Conservation (phyloP, 345 rosid genomes). For the sweet orange (Citrus sinensis) region DVS_A1.0 CM039162.1:18947001-18947500, state of each 20-base stretch:
- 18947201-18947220: conserved; percentile 43
- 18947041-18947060: background rate
- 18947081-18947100: background rate
- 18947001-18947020: background rate
- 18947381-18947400: background rate
- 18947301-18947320: conserved; percentile 41
- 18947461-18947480: background rate
- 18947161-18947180: background rate
- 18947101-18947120: background rate
- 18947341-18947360: background rate
- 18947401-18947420: background rate
- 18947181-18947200: background rate
- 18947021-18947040: background rate
- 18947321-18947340: background rate
- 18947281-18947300: conserved; percentile 77
- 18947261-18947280: conserved; percentile 62
- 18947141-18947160: background rate
- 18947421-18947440: background rate
- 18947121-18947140: background rate
- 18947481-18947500: background rate
- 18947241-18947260: conserved; percentile 84
- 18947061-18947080: conserved; percentile 1
- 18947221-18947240: conserved; percentile 72
- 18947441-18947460: background rate
- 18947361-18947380: background rate